These are phyloP conservation scores for Penicillium verrucosum DNA, from an alignment of 2,329 filamentous ascomycete species.

Conservation along the genomic window DNA sequence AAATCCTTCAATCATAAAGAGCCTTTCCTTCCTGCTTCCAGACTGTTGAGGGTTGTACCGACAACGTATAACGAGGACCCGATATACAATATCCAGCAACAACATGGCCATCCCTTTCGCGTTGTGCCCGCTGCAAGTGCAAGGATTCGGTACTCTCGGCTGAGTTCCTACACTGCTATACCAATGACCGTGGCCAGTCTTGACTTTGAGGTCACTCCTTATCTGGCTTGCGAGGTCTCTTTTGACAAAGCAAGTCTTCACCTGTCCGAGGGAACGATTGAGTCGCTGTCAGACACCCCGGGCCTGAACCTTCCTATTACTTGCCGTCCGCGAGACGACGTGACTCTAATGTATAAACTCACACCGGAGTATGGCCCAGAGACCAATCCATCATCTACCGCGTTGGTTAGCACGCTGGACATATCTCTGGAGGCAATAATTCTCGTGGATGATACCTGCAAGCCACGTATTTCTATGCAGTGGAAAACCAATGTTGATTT, in stretches of 20 bases:
- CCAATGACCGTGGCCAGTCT: constrained; percentile 52
- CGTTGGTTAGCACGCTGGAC: constrained; percentile 43
- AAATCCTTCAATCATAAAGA: constrained; percentile 46
- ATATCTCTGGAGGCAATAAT: constrained; percentile 47
- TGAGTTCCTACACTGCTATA: constrained; percentile 43
- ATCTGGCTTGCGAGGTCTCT: constrained; percentile 48
- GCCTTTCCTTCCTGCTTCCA: constrained; percentile 56
- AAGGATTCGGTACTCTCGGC: constrained; percentile 53
- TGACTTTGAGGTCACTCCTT: constrained; percentile 55
- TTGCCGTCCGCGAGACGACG: constrained; percentile 54
- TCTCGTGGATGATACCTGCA: constrained; percentile 40
- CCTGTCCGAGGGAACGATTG: constrained; percentile 48
- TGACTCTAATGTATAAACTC: constrained; percentile 57
- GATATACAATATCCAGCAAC: constrained; percentile 53
- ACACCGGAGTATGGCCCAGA: constrained; percentile 39
- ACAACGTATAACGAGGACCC: constrained; percentile 48
- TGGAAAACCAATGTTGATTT: constrained; percentile 51
- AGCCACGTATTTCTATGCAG: constrained; percentile 47
- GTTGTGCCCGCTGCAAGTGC: constrained; percentile 56
- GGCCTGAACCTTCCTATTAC: constrained; percentile 38
- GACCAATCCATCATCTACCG: constrained; percentile 36
- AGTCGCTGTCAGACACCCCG: constrained; percentile 39
- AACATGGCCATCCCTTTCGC: constrained; percentile 52
- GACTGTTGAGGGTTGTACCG: constrained; percentile 56
- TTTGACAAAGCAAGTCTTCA: constrained; percentile 50